Conservation (phyloP, 108 stramenopile genomes). For the Mediolabrus comicus region DNA sequence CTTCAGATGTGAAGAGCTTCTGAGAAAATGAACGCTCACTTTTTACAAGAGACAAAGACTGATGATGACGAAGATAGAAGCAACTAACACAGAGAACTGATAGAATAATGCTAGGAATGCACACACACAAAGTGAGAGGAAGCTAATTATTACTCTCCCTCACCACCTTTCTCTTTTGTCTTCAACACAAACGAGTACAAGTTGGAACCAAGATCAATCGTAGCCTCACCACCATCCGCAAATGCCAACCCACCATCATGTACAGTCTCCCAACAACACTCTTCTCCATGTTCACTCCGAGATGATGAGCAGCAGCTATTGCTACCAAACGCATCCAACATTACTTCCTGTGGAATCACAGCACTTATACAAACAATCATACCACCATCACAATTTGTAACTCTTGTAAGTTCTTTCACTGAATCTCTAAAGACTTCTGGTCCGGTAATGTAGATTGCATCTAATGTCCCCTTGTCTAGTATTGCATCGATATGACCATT, state of each 20-base stretch:
- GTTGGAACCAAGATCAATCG: constrained; percentile 26
- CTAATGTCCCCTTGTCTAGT: constrained; percentile 6
- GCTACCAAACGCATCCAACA: constrained; percentile 13
- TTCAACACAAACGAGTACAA: constrained; percentile 14
- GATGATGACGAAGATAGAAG: too few relatives aligned
- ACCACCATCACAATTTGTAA: constrained; percentile 4
- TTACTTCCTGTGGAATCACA: constrained; percentile 17
- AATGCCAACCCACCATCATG: constrained; percentile 24
- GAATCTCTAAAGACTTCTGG: constrained; percentile 15
- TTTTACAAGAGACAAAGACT: too few relatives aligned
- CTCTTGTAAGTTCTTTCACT: constrained; percentile 14
- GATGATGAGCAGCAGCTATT: too few relatives aligned
- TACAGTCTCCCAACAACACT: constrained; percentile 10
- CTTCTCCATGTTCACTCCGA: too few relatives aligned
- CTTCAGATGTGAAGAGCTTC: too few relatives aligned
- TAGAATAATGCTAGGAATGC: too few relatives aligned
- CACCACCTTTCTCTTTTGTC: background rate
- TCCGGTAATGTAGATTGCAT: constrained; percentile 14
- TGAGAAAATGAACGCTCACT: too few relatives aligned
- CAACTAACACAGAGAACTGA: too few relatives aligned
- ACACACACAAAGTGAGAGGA: too few relatives aligned
- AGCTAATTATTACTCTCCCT: too few relatives aligned
- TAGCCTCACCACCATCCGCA: constrained; percentile 25
- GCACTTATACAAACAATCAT: constrained; percentile 13
- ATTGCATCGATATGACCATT: constrained; percentile 1